Conservation (phyloP, 257 asterid genomes). For the Solanum rostratum region DNA sequence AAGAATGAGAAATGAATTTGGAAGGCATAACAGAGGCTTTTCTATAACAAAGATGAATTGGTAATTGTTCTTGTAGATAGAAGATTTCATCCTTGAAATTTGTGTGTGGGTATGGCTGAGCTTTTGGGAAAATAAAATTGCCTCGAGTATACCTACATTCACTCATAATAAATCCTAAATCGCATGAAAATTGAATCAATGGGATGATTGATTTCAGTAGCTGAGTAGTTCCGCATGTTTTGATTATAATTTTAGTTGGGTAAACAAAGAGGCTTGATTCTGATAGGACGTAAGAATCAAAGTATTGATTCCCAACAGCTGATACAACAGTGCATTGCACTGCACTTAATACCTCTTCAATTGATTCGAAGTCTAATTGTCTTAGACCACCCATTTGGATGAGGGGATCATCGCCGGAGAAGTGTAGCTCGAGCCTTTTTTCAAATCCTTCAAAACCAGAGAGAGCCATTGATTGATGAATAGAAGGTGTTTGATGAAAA, state of each 20-base stretch:
- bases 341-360: conserved; percentile 61
- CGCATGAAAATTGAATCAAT: conserved; percentile 30
- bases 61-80: conserved; percentile 44
- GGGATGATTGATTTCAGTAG: conserved; percentile 65
- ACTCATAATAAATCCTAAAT: conserved; percentile 48
- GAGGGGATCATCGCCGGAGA: conserved; percentile 62
- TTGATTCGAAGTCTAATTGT: conserved; percentile 31
- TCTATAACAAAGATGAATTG: conserved; percentile 27
- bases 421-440: conserved; percentile 72
- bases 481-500: background rate
- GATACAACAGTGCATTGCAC: conserved; percentile 96
- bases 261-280: conserved; percentile 86
- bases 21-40: conserved; percentile 63
- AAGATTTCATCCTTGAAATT: conserved; percentile 65
- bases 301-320: conserved; percentile 60
- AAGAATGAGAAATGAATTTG: conserved; percentile 42
- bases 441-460: conserved; percentile 98
- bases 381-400: conserved; percentile 58
- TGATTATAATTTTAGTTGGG: conserved; percentile 77
- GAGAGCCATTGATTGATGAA: conserved; percentile 42
- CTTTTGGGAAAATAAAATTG: conserved; percentile 77
- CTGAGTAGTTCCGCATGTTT: conserved; percentile 95
- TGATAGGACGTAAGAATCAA: conserved; percentile 75
- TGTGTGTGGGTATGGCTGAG: conserved; percentile 77
- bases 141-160: conserved; percentile 93